Evolutionary conservation across 768 basidiomycete genomes (phyloP).

Genomic region (Hortiboletus campestris): DNA sequence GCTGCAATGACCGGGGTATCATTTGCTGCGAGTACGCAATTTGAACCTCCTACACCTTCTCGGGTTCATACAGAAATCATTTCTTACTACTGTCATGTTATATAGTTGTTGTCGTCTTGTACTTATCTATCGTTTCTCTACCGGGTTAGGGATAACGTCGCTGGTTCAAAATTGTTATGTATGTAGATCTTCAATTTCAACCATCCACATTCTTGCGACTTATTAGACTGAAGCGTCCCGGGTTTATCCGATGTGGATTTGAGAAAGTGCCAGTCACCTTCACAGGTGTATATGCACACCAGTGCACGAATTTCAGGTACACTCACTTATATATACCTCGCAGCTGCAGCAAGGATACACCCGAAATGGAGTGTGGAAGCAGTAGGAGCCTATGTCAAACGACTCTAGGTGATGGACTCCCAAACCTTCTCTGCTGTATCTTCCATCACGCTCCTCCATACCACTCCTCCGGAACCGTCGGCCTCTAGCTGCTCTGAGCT

Average conservation of each 20-base stretch:
- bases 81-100: neutral
- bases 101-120: neutral
- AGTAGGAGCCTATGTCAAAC: neutral
- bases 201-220: neutral
- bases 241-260: neutral
- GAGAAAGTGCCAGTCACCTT: neutral
- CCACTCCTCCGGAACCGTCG: constrained; percentile 28
- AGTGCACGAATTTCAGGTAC: neutral
- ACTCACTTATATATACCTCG: neutral
- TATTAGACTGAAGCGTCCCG: too few species aligned
- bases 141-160: too few species aligned
- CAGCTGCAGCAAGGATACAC: neutral
- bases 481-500: constrained; percentile 9
- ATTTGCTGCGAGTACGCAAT: neutral
- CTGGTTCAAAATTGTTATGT: too few species aligned
- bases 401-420: constrained; percentile 18
- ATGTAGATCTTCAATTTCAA: neutral
- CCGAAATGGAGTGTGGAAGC: neutral
- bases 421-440: constrained; percentile 31
- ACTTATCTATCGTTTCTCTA: neutral
- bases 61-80: neutral
- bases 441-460: constrained; percentile 35
- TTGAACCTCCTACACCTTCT: neutral
- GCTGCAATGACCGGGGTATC: constrained; percentile 10
- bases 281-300: neutral